These are phyloP conservation scores for Mycosphaerella arachidis DNA, from an alignment of 2,329 filamentous ascomycete genomes.

Conservation along the genomic window DNA sequence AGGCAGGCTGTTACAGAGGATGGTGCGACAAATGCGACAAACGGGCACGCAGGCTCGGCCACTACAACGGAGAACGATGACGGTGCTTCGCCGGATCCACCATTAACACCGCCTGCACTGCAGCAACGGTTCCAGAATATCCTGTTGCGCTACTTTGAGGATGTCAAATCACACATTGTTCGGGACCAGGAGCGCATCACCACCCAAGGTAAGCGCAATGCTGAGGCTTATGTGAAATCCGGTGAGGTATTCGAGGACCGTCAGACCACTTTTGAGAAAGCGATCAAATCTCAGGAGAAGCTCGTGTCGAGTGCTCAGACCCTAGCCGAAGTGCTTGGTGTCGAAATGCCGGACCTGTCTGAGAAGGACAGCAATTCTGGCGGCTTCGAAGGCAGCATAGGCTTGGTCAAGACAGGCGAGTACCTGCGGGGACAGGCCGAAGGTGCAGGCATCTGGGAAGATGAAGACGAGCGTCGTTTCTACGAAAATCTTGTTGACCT, in stretches of 20 bases:
- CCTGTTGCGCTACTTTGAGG: constrained; percentile 82
- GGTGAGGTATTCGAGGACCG: constrained; percentile 97
- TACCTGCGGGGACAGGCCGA: constrained; percentile 87
- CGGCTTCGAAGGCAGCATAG: constrained; percentile 71
- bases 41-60: constrained; percentile 49
- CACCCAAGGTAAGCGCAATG: constrained; percentile 85
- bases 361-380: constrained; percentile 70
- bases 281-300: constrained; percentile 86
- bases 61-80: constrained; percentile 50
- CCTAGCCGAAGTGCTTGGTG: constrained; percentile 79
- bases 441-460: constrained; percentile 94
- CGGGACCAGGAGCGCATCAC: constrained; percentile 89
- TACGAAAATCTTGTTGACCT: constrained; percentile 96
- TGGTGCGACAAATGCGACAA: constrained; percentile 56
- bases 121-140: constrained; percentile 84
- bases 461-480: constrained; percentile 94
- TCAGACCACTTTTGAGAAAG: constrained; percentile 91
- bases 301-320: constrained; percentile 85
- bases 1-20: constrained; percentile 81
- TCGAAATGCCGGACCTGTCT: constrained; percentile 89
- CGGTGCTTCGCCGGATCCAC: constrained; percentile 58
- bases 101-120: constrained; percentile 70
- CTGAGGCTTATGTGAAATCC: constrained; percentile 96
- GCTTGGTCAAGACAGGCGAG: constrained; percentile 87
- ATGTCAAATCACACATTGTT: constrained; percentile 81